A percentile compares a stretch with the other conserved stretches of the same genome.
These are phyloP conservation scores for Pseudogymnoascus sp. DNA, from an alignment of 2,329 filamentous ascomycete genomes.

Conservation along the genomic window DNA sequence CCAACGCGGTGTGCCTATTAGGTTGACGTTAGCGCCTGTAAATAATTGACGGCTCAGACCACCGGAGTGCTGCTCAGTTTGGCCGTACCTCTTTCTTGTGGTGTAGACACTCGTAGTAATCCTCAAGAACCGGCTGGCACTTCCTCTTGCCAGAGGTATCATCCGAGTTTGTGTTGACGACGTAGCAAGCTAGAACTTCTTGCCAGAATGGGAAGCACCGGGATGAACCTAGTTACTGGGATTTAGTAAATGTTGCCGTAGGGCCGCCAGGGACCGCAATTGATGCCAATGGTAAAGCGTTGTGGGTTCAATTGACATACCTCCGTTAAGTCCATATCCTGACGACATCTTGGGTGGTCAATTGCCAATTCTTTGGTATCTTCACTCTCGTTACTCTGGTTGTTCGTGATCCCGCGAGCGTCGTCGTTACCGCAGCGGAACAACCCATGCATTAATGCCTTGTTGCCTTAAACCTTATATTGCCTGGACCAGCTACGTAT, in stretches of 20 bases:
- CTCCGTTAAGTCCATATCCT: constrained; percentile 73
- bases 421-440: constrained; percentile 6
- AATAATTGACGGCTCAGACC: neutral
- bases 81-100: constrained; percentile 90
- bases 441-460: constrained; percentile 17
- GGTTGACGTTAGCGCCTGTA: neutral
- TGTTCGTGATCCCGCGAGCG: neutral
- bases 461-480: constrained; percentile 8
- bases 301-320: constrained; percentile 41
- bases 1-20: constrained; percentile 61
- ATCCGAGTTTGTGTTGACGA: constrained; percentile 78
- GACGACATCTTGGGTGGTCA: constrained; percentile 55
- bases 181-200: constrained; percentile 96
- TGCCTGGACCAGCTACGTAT: constrained; percentile 8
- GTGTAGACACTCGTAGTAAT: constrained; percentile 98
- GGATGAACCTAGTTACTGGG: constrained; percentile 40
- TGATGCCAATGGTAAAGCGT: neutral
- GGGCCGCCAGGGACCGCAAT: neutral
- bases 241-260: neutral
- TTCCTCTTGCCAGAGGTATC: constrained; percentile 77
- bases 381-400: constrained; percentile 3
- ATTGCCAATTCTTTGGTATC: constrained; percentile 13
- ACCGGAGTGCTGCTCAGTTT: neutral
- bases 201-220: constrained; percentile 99
- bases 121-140: constrained; percentile 76